Base-by-base conservation (phyloP, 371 early-diverging fungal genomes). In the Nematocida sp. region DNA sequence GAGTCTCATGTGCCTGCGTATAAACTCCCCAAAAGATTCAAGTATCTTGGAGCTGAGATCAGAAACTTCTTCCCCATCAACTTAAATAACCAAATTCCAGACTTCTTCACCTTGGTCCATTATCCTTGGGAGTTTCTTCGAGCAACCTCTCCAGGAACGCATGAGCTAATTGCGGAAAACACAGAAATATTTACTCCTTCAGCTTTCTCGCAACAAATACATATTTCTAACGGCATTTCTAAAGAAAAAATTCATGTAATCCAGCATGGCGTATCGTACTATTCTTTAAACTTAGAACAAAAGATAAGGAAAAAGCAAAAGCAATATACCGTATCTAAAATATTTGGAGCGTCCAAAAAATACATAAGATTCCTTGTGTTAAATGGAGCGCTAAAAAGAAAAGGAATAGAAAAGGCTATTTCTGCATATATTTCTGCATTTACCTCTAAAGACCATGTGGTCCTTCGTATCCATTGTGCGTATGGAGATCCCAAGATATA, bases 41-140 rank as follows among this genome's bases (percentile, higher is more conserved):
- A 35, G 23, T 3, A 7, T 18, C 36, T 38, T 1, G 75, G 61
- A 26, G 55, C 59, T 4, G 63, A 60, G 32, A 36, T 71, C 1
- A 11, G 51, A 28, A 71, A 71, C 38, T 42, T 23, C 42, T 71
- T 60, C 53, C 75, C 75, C 23, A 7, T 36, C 3, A 16, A 49
- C 25, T 5, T 39, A n/a, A 16, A 25, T 4, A 13, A 4, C 5
- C 25, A 16, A 16, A 32, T 4, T 2, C 0, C 23, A 2, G 63
- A 50, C n/a, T 45, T 45, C 51, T 18, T n/a, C 20, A 28, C 59
- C 38, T 40, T 50, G 28, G 30, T 63, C 2, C 59, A 71, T 33
- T 71, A 59, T 26, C 75, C 75, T 0, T 71, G 75, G 75, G 75
- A 71, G 75, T 71, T 71, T 30, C 40, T 26, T 25, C 7, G 16